These are phyloP conservation scores for Ustilago hordei DNA, from an alignment of 1,284 basidiomycete genomes.

Conservation along the genomic window DNA sequence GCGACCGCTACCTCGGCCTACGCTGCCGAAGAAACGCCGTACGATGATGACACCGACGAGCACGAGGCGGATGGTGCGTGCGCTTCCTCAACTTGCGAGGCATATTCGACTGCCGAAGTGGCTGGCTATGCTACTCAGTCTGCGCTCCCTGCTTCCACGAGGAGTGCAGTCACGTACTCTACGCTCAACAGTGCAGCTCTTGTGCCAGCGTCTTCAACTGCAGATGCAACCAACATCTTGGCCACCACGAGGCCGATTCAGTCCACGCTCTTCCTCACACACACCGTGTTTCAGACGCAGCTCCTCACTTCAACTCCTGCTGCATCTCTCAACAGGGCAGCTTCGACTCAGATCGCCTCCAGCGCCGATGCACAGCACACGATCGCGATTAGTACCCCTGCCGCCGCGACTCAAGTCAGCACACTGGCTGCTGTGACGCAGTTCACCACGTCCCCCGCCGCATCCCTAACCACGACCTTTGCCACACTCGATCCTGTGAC, in stretches of 20 bases:
- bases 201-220: background rate
- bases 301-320: background rate
- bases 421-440: background rate
- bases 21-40: background rate
- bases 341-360: background rate
- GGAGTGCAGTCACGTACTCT: background rate
- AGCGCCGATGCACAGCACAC: background rate
- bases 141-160: background rate
- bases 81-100: background rate
- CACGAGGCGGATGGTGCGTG: background rate
- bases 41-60: slow-evolving; percentile 3
- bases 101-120: background rate
- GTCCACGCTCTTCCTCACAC: background rate
- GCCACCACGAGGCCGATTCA: slow-evolving; percentile 3
- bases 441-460: background rate
- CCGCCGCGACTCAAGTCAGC: background rate
- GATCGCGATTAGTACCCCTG: background rate
- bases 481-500: too few relatives aligned
- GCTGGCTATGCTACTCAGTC: background rate
- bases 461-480: background rate
- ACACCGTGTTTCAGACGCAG: background rate
- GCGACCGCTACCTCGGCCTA: background rate
- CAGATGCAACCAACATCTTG: background rate
- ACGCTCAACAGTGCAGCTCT: background rate
- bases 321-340: slow-evolving; percentile 14